Conservation (phyloP, 176 grass and related monocot species). For the Pontederia paniculata region DNA sequence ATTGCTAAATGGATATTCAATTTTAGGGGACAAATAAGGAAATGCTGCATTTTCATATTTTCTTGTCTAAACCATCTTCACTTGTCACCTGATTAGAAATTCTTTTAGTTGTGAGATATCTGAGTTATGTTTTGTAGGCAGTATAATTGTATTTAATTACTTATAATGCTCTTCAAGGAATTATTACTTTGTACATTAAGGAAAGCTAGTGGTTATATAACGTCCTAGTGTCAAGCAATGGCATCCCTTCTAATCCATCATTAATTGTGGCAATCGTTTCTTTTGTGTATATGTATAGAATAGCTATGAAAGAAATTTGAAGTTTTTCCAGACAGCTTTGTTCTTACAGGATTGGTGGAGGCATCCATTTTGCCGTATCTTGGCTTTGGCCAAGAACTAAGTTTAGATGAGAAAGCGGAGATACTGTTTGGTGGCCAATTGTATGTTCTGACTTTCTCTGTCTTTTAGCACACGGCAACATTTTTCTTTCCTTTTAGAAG, state of each 20-base stretch:
- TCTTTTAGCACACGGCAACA: not conserved
- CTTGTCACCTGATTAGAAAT: too few species aligned
- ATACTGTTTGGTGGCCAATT: conserved; percentile 77
- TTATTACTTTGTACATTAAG: too few species aligned
- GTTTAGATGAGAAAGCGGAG: conserved; percentile 71
- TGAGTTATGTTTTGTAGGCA: too few species aligned
- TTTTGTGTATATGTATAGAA: not conserved
- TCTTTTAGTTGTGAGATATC: too few species aligned
- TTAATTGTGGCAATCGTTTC: too few species aligned
- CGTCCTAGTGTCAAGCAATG: too few species aligned
- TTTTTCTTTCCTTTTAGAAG: not conserved
- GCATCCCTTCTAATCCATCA: too few species aligned
- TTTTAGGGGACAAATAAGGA: too few species aligned
- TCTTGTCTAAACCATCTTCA: not conserved
- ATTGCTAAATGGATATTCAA: not conserved
- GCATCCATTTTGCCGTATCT: conserved; percentile 48
- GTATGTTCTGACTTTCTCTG: conserved; percentile 32
- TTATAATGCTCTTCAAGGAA: too few species aligned
- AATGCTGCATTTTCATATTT: not conserved
- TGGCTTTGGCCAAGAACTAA: conserved; percentile 47
- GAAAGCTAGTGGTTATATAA: too few species aligned
- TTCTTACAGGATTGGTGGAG: conserved; percentile 86
- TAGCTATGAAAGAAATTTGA: conserved; percentile 25
- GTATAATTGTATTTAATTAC: too few species aligned
- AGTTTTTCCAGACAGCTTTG: conserved; percentile 90